phyloP scores from a whole-genome alignment of 306 rosid genomes.

The Inga laurina region DNA sequence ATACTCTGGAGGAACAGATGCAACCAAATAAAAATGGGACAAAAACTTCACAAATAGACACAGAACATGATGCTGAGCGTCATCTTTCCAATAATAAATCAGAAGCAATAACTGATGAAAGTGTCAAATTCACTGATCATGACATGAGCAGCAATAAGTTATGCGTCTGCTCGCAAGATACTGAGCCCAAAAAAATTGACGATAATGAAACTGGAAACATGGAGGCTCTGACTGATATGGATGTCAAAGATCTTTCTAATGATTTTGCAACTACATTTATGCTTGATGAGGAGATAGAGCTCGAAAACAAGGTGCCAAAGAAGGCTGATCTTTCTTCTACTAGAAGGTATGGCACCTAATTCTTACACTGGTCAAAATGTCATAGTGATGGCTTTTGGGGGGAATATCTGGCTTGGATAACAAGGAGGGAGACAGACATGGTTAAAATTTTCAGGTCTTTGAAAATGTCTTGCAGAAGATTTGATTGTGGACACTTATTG shows the following conservation, averaged over 20 bases:
- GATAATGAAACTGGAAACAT: constrained; percentile 44
- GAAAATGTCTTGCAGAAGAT: neutral
- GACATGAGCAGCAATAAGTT: constrained; percentile 26
- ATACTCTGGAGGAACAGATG: constrained; percentile 25
- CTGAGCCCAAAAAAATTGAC: constrained; percentile 20
- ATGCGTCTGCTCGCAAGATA: constrained; percentile 39
- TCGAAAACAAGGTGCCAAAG: constrained; percentile 63
- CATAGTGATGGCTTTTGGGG: neutral
- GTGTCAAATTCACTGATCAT: constrained; percentile 29
- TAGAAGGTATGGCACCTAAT: constrained; percentile 48
- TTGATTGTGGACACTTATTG: neutral
- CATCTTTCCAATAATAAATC: constrained; percentile 36
- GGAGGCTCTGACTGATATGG: constrained; percentile 42
- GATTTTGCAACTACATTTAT: constrained; percentile 87
- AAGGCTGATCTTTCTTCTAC: constrained; percentile 51
- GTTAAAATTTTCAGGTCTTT: neutral
- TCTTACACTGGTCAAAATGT: neutral
- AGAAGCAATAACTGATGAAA: constrained; percentile 25
- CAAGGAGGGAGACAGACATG: neutral
- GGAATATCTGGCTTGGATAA: neutral
- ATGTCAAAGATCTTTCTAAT: constrained; percentile 55
- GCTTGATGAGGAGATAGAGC: constrained; percentile 96
- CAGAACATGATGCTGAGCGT: constrained; percentile 32
- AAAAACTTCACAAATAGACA: constrained; percentile 26
- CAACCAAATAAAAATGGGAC: constrained; percentile 39